Evolutionary conservation across 139 green algal genomes (phyloP).

Genomic region (Coelastrella sp.): DNA sequence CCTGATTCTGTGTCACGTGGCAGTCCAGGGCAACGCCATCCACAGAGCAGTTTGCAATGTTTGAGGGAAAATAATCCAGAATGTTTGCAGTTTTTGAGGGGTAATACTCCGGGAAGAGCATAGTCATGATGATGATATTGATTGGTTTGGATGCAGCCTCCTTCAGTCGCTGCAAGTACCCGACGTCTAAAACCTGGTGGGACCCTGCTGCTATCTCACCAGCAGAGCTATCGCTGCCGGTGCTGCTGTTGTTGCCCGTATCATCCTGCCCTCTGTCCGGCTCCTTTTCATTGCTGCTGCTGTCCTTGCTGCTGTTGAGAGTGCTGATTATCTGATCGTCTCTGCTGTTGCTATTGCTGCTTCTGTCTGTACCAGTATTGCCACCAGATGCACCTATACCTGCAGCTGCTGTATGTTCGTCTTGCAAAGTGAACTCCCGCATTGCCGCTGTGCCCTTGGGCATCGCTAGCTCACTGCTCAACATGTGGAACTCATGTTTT

Average conservation of each 20-base stretch:
- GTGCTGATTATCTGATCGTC: not conserved
- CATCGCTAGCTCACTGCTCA: too few relatives aligned
- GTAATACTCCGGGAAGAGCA: not conserved
- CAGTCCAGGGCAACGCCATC: constrained; percentile 15
- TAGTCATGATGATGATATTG: constrained; percentile 19
- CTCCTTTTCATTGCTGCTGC: not conserved
- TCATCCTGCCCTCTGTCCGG: too few relatives aligned
- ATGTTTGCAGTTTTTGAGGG: not conserved
- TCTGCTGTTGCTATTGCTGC: not conserved
- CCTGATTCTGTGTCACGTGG: not conserved
- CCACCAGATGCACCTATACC: too few relatives aligned
- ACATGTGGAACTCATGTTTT: too few relatives aligned
- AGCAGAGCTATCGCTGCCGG: not conserved
- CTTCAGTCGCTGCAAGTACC: not conserved
- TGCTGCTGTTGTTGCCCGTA: not conserved
- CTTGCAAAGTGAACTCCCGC: too few relatives aligned
- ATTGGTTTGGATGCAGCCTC: constrained; percentile 6
- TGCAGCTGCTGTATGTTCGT: too few relatives aligned
- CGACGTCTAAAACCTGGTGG: not conserved
- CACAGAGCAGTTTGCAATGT: not conserved
- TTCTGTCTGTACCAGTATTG: not conserved
- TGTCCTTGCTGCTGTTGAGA: not conserved
- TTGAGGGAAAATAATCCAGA: too few relatives aligned
- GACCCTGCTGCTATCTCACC: not conserved
- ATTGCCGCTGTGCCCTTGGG: too few relatives aligned